Base-by-base conservation (phyloP, 2,329 filamentous ascomycete species). In the Paracorniculantispora psalliotae region DNA sequence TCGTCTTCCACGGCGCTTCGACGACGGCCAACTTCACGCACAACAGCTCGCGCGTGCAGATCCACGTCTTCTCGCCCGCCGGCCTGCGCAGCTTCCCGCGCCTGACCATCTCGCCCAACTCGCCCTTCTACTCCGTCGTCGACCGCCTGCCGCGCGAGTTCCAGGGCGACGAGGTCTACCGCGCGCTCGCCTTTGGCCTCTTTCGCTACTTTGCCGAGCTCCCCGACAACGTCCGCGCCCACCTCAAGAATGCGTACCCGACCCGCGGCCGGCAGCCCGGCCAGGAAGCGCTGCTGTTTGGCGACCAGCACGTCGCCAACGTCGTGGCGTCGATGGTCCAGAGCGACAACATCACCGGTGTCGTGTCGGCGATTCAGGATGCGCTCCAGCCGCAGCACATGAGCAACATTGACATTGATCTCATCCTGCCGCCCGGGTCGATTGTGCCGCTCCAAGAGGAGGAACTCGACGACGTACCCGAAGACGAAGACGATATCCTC, bases 121-220 rank as follows among this genome's bases (percentile, higher is more conserved):
- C 93, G 49, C 86, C 91, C 54, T 89, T 96, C 68, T 97, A 97
- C 74, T 84, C 86, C 65, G 93, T 92, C 57, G 94, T 99, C 72
- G 87, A 90, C 71, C 86, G 92, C 71, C 82, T 99, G 46, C 92
- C 94, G 44, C 88, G 92, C 70, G 93, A 97, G 71, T 92, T 92
- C 73, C 94, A 97, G 77, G 93, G 93, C 68, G 93, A 97, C 72
- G 93, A 97, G 73, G 81, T 96, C 64, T 96, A 89, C 74, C 87
- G 94, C 48, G 94, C 89, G 19, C 81, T 99, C 59, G 94, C 93
- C 50, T 96, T 97, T 73, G 92, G 91, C 59, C 80, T 99, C 65
- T 89, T 88, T 78, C 97, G 96, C 72, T 99, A 97, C 79, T 97
- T 97, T 71, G 83, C 84, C 62, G 93, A 97, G 74, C 80, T 99